Conservation (phyloP, 306 rosid species). For the Astragalus glycyphyllos region DNA sequence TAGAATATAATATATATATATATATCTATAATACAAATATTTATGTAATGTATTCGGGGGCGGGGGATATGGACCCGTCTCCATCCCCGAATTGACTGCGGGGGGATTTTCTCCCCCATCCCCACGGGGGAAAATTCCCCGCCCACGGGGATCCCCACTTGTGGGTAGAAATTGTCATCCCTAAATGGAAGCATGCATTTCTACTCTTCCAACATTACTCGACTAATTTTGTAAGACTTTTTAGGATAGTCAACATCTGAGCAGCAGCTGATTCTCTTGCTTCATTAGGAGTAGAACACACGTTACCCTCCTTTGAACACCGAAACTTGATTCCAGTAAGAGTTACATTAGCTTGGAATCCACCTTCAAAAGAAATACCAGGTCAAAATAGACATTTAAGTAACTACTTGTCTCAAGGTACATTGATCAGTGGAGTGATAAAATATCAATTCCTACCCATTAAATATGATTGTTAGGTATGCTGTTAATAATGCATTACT, state of each 20-base stretch:
- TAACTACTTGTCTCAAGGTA: constrained; percentile 4
- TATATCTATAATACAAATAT: too few relatives aligned
- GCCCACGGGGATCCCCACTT: too few relatives aligned
- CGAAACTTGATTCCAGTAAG: constrained; percentile 62
- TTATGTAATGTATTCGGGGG: too few relatives aligned
- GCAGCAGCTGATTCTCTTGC: constrained; percentile 71
- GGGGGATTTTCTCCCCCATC: too few relatives aligned
- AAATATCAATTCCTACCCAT: constrained; percentile 1
- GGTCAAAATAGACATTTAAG: constrained; percentile 16
- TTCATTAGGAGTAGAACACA: constrained; percentile 43
- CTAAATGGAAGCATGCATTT: constrained; percentile 28
- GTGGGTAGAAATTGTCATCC: too few relatives aligned
- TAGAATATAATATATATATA: too few relatives aligned
- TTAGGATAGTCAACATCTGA: constrained; percentile 41
- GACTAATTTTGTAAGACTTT: constrained; percentile 30
- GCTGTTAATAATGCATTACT: constrained; percentile 2
- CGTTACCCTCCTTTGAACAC: constrained; percentile 45
- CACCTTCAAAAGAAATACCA: constrained; percentile 56
- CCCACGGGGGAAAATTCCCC: too few relatives aligned
- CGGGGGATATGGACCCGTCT: too few relatives aligned
- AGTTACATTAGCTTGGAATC: constrained; percentile 59
- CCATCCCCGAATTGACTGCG: too few relatives aligned
- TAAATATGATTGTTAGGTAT: constrained; percentile 4
- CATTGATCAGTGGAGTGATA: not conserved
- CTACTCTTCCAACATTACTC: constrained; percentile 33